A percentile compares a stretch with the other conserved stretches of the same genome.
Conservation (phyloP, 2,329 filamentous ascomycete genomes). For the Metarhizium anisopliae region DNA sequence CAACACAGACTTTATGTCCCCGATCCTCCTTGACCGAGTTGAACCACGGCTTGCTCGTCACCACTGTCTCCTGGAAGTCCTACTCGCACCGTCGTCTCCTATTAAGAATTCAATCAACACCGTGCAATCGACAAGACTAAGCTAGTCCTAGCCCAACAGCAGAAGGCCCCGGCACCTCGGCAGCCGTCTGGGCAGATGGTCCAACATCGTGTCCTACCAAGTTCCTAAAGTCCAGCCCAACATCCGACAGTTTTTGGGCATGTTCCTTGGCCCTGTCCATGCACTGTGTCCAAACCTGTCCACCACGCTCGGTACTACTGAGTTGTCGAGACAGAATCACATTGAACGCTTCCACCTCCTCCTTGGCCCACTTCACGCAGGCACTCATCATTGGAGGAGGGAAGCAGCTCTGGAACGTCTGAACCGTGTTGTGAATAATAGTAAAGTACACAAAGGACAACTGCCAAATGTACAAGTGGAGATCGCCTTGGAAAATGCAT, state of each 20-base stretch:
- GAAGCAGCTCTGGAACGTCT: constrained; percentile 81
- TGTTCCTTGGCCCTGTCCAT: constrained; percentile 75
- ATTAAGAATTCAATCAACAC: no score
- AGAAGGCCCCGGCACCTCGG: constrained; percentile 11
- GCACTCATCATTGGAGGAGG: constrained; percentile 81
- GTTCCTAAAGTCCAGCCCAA: constrained; percentile 82
- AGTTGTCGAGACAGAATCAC: constrained; percentile 72
- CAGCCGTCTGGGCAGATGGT: constrained; percentile 6
- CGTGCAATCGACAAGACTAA: constrained; percentile 6
- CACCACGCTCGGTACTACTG: constrained; percentile 72
- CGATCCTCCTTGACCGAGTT: no score
- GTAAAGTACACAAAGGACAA: constrained; percentile 94
- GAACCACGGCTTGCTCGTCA: no score
- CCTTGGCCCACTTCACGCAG: constrained; percentile 97
- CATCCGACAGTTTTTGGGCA: constrained; percentile 69
- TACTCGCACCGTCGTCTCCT: no score
- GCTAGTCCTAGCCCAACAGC: constrained; percentile 21
- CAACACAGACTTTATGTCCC: no score
- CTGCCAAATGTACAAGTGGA: constrained; percentile 90
- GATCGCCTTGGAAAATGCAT: constrained; percentile 89
- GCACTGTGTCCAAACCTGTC: constrained; percentile 71
- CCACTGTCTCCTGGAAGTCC: no score
- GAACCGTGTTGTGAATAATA: constrained; percentile 85
- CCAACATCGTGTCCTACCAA: constrained; percentile 57
- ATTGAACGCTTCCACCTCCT: constrained; percentile 88